Evolutionary conservation across 2,329 filamentous ascomycete species (phyloP).

Genomic region (Neofusicoccum sp.): DNA sequence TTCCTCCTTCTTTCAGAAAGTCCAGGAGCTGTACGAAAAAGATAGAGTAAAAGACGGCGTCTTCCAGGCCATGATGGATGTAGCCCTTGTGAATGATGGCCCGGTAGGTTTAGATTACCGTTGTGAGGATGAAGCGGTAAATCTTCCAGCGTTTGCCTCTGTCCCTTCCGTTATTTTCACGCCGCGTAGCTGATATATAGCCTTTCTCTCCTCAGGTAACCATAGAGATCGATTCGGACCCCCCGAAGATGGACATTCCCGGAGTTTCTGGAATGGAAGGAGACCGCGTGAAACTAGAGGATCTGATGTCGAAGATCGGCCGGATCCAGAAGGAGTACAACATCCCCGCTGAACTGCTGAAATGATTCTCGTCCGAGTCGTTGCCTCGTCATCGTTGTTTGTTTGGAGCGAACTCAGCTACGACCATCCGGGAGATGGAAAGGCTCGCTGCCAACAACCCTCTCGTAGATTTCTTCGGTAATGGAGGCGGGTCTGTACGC

Average conservation of each 20-base stretch:
- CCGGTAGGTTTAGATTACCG: conserved; percentile 63
- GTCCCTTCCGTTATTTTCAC: neutral
- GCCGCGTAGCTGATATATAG: neutral
- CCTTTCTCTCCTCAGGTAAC: conserved; percentile 40
- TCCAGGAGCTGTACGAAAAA: conserved; percentile 67
- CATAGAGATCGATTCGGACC: conserved; percentile 49
- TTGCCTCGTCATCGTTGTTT: neutral
- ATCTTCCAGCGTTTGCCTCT: conserved; percentile 29
- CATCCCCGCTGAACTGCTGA: conserved; percentile 33
- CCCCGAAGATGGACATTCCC: conserved; percentile 39
- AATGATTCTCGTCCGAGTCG: neutral
- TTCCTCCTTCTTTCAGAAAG: conserved; percentile 74
- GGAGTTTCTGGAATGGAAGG: conserved; percentile 15
- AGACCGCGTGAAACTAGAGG: conserved; percentile 18
- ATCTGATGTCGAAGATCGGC: conserved; percentile 27
- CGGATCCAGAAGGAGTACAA: conserved; percentile 33
- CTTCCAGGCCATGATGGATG: conserved; percentile 99
- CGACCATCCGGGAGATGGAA: neutral
- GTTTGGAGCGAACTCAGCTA: no score
- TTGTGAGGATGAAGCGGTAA: conserved; percentile 58
- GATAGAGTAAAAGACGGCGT: conserved; percentile 90
- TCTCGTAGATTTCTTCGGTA: neutral
- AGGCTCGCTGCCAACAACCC: neutral
- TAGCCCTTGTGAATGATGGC: conserved; percentile 84
- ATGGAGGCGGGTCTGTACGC: neutral